Conservation (phyloP, 176 grass and related monocot genomes). For the Oryza officinalis region DNA sequence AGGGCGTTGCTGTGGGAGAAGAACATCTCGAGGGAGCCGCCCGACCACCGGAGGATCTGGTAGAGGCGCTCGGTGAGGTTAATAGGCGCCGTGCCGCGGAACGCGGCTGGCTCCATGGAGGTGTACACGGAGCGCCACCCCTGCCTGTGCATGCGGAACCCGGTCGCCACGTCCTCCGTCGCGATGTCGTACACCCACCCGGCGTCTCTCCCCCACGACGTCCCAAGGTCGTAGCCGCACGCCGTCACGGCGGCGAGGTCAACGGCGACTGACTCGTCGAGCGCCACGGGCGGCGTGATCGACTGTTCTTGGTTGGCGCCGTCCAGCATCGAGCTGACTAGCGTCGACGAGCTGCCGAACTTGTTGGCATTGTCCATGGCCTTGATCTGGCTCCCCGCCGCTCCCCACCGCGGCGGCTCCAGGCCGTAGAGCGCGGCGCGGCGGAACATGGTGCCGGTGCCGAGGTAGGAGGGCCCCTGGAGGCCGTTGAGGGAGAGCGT, state of each 20-base stretch:
- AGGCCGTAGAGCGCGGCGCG: constrained; percentile 41
- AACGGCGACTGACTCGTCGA: neutral
- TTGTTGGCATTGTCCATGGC: neutral
- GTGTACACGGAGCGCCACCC: constrained; percentile 51
- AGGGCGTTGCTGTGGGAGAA: constrained; percentile 53
- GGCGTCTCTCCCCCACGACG: constrained; percentile 36
- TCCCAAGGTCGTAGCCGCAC: constrained; percentile 46
- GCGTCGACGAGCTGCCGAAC: constrained; percentile 23
- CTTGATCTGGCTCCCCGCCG: neutral
- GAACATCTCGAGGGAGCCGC: constrained; percentile 51
- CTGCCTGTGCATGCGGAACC: constrained; percentile 50
- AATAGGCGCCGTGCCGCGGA: constrained; percentile 52
- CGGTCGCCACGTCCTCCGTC: constrained; percentile 54
- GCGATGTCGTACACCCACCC: constrained; percentile 59
- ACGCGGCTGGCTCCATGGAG: constrained; percentile 45
- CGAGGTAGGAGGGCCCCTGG: constrained; percentile 53
- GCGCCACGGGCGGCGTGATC: neutral
- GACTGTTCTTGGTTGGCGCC: constrained; percentile 12
- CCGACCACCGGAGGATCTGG: constrained; percentile 43
- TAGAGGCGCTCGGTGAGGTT: constrained; percentile 59
- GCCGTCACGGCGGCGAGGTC: constrained; percentile 29
- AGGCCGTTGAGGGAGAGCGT: constrained; percentile 89
- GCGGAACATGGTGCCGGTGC: constrained; percentile 45
- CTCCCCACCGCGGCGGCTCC: constrained; percentile 32
- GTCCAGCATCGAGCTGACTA: constrained; percentile 9